phyloP scores from a whole-genome alignment of 805 yeast species.

The Dipodascus albidus region DNA sequence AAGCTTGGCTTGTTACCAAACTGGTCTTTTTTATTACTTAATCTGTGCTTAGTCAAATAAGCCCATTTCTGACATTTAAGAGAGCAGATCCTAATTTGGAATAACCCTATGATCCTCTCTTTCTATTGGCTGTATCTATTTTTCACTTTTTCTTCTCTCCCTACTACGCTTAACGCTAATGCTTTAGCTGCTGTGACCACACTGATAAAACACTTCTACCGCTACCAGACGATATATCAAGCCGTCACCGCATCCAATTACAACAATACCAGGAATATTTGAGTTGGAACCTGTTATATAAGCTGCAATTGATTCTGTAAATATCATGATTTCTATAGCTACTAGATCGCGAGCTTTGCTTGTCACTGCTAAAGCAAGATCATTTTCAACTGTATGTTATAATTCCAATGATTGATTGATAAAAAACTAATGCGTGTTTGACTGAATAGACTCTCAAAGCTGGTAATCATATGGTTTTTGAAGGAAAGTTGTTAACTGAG shows the following conservation, averaged over 20 bases:
- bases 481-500: background rate
- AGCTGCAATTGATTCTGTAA: background rate
- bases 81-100: too few species aligned
- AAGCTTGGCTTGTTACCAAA: background rate
- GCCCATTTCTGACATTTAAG: background rate
- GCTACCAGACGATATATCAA: background rate
- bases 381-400: background rate
- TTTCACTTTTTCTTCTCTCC: background rate
- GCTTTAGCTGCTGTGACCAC: background rate
- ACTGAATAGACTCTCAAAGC: background rate
- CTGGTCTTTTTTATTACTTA: too few species aligned
- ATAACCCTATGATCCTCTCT: background rate
- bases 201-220: background rate
- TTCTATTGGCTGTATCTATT: background rate
- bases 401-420: background rate
- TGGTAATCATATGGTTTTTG: background rate
- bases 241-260: background rate
- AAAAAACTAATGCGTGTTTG: background rate
- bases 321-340: background rate
- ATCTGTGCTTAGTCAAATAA: background rate
- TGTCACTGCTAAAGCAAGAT: background rate
- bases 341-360: background rate
- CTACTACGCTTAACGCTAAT: background rate
- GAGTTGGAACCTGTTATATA: background rate
- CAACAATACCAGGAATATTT: too few species aligned